phyloP scores from a whole-genome alignment of 495 filamentous ascomycete species.

The Clohesyomyces aquaticus region DNA sequence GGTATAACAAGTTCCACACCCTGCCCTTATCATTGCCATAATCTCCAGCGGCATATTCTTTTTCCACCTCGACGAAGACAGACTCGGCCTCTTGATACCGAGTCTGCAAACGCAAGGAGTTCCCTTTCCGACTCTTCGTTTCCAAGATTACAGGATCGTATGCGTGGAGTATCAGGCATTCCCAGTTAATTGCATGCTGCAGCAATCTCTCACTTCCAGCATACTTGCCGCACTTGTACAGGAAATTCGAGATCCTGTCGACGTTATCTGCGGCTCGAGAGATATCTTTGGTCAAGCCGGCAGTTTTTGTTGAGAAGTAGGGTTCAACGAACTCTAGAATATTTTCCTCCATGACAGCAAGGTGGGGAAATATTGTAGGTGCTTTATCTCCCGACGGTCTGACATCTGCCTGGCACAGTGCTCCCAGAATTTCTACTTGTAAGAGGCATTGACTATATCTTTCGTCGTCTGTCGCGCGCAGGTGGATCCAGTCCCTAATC shows the following conservation, averaged over 20 bases:
- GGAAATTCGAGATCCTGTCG: neutral
- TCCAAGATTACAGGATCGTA: neutral
- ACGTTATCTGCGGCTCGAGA: no score
- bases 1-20: neutral
- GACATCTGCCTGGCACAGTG: neutral
- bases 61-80: neutral
- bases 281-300: no score
- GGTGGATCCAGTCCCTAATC: conserved; percentile 10
- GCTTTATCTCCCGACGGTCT: neutral
- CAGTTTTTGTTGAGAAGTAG: neutral
- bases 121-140: neutral
- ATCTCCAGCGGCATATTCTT: neutral
- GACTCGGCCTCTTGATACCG: neutral
- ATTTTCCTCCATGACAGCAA: conserved; percentile 5
- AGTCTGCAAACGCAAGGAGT: neutral
- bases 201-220: neutral
- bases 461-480: neutral
- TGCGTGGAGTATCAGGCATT: neutral
- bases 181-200: neutral
- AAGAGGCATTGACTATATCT: neutral
- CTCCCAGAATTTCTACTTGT: neutral
- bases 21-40: neutral
- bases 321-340: neutral
- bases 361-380: neutral
- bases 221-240: neutral